A percentile compares a stretch with the other conserved stretches of the same genome.
Conservation (phyloP, 2,329 filamentous ascomycete species). For the Neoscytalidium dimidiatum region DNA sequence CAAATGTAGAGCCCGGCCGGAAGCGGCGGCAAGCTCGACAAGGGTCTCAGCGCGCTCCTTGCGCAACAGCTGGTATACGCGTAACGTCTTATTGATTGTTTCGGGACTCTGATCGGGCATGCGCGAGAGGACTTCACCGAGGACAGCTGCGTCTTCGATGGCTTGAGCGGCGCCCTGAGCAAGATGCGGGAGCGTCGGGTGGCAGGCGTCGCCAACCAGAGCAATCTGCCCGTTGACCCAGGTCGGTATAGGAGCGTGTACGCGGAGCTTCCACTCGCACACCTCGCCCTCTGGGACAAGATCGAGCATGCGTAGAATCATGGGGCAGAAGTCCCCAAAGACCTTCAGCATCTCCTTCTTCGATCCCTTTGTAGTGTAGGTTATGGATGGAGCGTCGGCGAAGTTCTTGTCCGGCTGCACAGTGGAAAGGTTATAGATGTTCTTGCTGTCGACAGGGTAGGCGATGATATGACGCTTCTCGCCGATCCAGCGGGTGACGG, state of each 20-base stretch:
- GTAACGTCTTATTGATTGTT: constrained; percentile 55
- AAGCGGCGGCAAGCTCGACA: constrained; percentile 59
- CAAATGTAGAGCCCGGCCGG: constrained; percentile 56
- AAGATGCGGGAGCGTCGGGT: constrained; percentile 65
- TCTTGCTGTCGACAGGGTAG: constrained; percentile 70
- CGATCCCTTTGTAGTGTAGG: constrained; percentile 64
- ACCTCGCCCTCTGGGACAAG: constrained; percentile 66
- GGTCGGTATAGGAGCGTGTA: constrained; percentile 62
- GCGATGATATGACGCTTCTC: constrained; percentile 75
- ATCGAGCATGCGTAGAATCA: constrained; percentile 61
- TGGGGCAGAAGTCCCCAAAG: constrained; percentile 62
- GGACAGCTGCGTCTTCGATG: constrained; percentile 63
- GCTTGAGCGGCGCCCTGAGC: constrained; percentile 67
- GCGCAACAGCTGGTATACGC: constrained; percentile 58
- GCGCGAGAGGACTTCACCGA: constrained; percentile 53
- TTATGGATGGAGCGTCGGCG: constrained; percentile 56
- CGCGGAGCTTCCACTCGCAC: constrained; percentile 66
- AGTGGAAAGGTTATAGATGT: constrained; percentile 67
- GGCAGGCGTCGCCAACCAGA: constrained; percentile 62
- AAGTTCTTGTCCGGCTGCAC: constrained; percentile 63
- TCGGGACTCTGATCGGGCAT: constrained; percentile 47
- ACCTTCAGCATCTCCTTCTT: constrained; percentile 63
- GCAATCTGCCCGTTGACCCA: constrained; percentile 60
- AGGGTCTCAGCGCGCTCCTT: constrained; percentile 59
- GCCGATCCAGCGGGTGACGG: constrained; percentile 75